Conservation (phyloP, 148 eudicot genomes). For the Fagopyrum tataricum region DNA sequence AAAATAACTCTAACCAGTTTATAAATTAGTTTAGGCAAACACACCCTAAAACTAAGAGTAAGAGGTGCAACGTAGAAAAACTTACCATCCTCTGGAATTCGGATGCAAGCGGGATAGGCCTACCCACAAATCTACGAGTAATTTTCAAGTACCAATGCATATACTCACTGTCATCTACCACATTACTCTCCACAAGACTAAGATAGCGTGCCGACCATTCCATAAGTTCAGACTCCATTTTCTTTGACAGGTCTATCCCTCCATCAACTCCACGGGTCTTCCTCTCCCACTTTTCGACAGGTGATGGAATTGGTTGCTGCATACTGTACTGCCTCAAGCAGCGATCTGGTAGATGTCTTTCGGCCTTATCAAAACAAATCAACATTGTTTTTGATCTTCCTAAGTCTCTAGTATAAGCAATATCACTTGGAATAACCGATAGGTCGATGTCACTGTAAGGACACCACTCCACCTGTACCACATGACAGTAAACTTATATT, state of each 20-base stretch:
- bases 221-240: slow-evolving; percentile 85
- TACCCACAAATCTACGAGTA: slow-evolving; percentile 86
- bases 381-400: slow-evolving; percentile 96
- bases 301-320: slow-evolving; percentile 67
- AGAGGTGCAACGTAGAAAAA: background rate
- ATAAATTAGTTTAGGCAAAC: background rate
- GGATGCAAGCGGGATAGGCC: slow-evolving; percentile 94
- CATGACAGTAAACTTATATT: background rate
- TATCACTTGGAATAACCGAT: slow-evolving; percentile 60
- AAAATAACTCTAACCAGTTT: too few relatives aligned
- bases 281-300: slow-evolving; percentile 86
- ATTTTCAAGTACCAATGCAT: slow-evolving; percentile 77
- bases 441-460: slow-evolving; percentile 66
- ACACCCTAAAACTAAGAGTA: background rate
- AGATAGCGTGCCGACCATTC: slow-evolving; percentile 85
- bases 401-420: slow-evolving; percentile 48
- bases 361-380: slow-evolving; percentile 98
- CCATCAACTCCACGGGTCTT: slow-evolving; percentile 99
- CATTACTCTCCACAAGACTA: slow-evolving; percentile 57
- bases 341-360: slow-evolving; percentile 93
- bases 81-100: slow-evolving; percentile 95
- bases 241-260: slow-evolving; percentile 79
- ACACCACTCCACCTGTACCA: slow-evolving; percentile 80
- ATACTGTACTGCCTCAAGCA: slow-evolving; percentile 83
- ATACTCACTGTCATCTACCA: slow-evolving; percentile 69